Percentiles rank a stretch among this genome's conserved stretches.
Conservation (phyloP, 495 filamentous ascomycete genomes). For the Podospora australis region DNA sequence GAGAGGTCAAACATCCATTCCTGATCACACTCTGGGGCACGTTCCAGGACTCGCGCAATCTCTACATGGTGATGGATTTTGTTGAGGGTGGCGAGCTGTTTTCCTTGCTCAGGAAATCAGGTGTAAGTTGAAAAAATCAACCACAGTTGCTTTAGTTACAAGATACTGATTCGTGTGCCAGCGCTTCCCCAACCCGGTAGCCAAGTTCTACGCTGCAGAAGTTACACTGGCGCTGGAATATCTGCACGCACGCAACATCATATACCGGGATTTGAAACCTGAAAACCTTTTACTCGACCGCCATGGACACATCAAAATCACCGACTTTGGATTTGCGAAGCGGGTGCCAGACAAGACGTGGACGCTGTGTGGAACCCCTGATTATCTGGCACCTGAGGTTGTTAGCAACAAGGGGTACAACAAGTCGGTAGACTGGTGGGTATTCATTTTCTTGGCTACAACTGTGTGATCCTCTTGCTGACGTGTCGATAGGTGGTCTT, state of each 20-base stretch:
- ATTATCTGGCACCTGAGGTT: constrained; percentile 95
- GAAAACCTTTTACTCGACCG: constrained; percentile 93
- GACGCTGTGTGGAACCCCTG: constrained; percentile 97
- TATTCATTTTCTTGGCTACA: not conserved
- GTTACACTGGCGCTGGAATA: constrained; percentile 94
- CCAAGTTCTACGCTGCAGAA: constrained; percentile 98
- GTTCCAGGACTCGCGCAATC: constrained; percentile 88
- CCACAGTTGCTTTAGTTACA: too few species aligned
- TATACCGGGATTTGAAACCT: constrained; percentile 95
- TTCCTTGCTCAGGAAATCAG: constrained; percentile 88
- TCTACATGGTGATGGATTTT: constrained; percentile 99
- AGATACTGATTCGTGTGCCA: constrained; percentile 32
- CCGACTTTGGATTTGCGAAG: constrained; percentile 98
- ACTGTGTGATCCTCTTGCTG: too few species aligned
- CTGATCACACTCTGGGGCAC: constrained; percentile 97
- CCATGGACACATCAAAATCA: constrained; percentile 96
- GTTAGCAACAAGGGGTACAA: constrained; percentile 98
- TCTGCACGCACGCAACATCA: constrained; percentile 89
- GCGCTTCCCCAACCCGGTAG: constrained; percentile 98
- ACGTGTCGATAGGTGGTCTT: constrained; percentile 72
- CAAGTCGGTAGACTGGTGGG: constrained; percentile 97
- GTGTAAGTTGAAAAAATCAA: constrained; percentile 74
- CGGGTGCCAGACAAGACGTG: constrained; percentile 98
- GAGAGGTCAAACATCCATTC: constrained; percentile 93
- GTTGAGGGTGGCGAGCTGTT: constrained; percentile 98